Conservation (phyloP, 768 basidiomycete species). For the Termitomyces sp. region DNA sequence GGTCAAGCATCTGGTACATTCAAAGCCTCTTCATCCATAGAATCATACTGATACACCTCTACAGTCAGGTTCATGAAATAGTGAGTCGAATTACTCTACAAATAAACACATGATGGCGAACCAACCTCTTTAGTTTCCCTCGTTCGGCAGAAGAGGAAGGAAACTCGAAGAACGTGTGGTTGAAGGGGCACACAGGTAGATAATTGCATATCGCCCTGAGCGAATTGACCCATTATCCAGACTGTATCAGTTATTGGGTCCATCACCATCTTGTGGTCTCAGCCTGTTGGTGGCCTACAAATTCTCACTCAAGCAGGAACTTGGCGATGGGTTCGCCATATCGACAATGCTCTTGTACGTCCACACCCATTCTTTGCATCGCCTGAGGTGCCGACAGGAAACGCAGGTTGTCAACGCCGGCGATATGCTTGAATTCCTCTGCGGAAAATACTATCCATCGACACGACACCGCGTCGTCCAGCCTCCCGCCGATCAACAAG, state of each 20-base stretch:
- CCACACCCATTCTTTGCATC: neutral
- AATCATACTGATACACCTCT: constrained; percentile 32
- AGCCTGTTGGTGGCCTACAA: constrained; percentile 56
- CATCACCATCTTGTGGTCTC: constrained; percentile 57
- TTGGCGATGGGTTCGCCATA: too few relatives aligned
- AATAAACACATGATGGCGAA: too few relatives aligned
- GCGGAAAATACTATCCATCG: constrained; percentile 37
- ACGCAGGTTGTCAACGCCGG: neutral
- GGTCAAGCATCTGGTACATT: constrained; percentile 39
- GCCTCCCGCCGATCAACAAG: neutral
- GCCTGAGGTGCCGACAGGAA: neutral
- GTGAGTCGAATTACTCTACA: too few relatives aligned
- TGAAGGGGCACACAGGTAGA: too few relatives aligned
- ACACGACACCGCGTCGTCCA: constrained; percentile 45
- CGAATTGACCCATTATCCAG: neutral
- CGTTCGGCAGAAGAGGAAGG: constrained; percentile 40
- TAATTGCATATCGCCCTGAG: neutral
- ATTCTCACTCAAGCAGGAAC: constrained; percentile 47
- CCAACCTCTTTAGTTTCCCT: constrained; percentile 37
- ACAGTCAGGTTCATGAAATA: too few relatives aligned
- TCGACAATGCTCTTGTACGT: too few relatives aligned
- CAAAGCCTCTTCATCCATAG: too few relatives aligned
- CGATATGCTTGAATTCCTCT: too few relatives aligned
- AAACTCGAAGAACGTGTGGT: too few relatives aligned
- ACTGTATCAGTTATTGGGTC: constrained; percentile 50